These are phyloP conservation scores for Diatrype stigma DNA, from an alignment of 2,329 filamentous ascomycete genomes.

Conservation along the genomic window DNA sequence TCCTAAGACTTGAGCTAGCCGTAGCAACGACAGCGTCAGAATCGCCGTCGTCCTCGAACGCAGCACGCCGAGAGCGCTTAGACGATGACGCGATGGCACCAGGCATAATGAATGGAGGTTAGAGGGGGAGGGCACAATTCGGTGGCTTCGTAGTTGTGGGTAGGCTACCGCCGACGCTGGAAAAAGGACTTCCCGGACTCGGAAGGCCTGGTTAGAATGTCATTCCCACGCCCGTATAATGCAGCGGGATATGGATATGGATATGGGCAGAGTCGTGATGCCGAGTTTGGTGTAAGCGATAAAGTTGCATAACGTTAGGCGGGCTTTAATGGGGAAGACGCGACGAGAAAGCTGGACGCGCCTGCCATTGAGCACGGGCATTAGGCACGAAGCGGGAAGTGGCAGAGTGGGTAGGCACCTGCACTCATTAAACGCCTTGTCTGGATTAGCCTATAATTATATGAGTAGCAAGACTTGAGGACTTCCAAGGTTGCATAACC, in stretches of 20 bases:
- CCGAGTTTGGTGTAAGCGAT: neutral
- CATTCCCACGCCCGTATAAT: too few species aligned
- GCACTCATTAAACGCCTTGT: neutral
- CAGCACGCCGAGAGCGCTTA: constrained; percentile 40
- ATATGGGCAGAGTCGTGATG: too few species aligned
- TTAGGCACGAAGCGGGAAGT: too few species aligned
- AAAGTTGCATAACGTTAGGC: neutral
- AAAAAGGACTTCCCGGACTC: too few species aligned
- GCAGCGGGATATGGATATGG: too few species aligned
- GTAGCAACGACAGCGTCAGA: constrained; percentile 33
- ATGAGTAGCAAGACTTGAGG: too few species aligned
- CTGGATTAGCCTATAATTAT: too few species aligned
- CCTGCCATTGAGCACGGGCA: neutral
- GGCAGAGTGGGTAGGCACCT: neutral
- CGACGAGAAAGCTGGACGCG: neutral
- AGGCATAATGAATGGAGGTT: neutral
- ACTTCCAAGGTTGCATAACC: neutral
- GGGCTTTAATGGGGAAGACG: neutral
- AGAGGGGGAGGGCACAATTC: neutral
- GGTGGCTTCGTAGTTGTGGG: too few species aligned
- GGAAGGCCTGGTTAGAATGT: too few species aligned
- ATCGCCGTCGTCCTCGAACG: constrained; percentile 27
- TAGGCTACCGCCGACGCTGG: too few species aligned
- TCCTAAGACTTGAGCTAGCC: constrained; percentile 37
- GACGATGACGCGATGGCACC: constrained; percentile 9